A percentile compares a stretch with the other conserved stretches of the same genome.
Evolutionary conservation across 768 basidiomycete genomes (phyloP).

Genomic region (Phanerochaete sordida): DNA sequence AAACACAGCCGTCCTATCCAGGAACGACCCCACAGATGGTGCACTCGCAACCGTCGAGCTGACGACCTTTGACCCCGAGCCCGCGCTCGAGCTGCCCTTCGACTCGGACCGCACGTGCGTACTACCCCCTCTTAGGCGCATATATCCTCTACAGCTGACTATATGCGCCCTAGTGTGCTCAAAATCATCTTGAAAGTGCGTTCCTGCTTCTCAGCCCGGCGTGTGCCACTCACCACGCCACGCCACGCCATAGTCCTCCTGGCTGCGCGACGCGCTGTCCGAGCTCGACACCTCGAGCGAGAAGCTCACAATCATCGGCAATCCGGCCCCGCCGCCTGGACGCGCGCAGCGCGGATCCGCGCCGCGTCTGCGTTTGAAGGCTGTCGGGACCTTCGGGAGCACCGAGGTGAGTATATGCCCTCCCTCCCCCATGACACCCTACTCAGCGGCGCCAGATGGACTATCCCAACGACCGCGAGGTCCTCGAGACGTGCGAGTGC

Average conservation of each 20-base stretch:
- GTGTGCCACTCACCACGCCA: not conserved
- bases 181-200: slow-evolving; percentile 83
- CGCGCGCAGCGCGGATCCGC: slow-evolving; percentile 29
- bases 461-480: slow-evolving; percentile 89
- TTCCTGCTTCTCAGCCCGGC: not conserved
- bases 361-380: slow-evolving; percentile 78
- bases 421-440: not conserved
- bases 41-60: slow-evolving; percentile 88
- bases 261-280: slow-evolving; percentile 89
- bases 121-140: slow-evolving; percentile 1
- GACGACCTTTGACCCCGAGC: slow-evolving; percentile 80
- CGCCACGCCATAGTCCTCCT: slow-evolving; percentile 57
- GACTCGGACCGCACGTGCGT: slow-evolving; percentile 34
- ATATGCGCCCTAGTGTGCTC: slow-evolving; percentile 45
- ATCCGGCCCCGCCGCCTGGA: slow-evolving; percentile 44
- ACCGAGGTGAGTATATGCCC: slow-evolving; percentile 56
- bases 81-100: slow-evolving; percentile 76
- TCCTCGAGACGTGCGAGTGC: slow-evolving; percentile 90
- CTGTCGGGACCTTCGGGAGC: slow-evolving; percentile 77
- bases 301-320: slow-evolving; percentile 78
- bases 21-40: slow-evolving; percentile 70
- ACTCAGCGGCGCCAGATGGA: slow-evolving; percentile 74
- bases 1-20: slow-evolving; percentile 47
- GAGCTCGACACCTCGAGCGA: slow-evolving; percentile 90
- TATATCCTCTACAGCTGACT: no score